These are phyloP conservation scores for Daldinia loculata DNA, from an alignment of 495 filamentous ascomycete genomes.

Conservation along the genomic window DNA sequence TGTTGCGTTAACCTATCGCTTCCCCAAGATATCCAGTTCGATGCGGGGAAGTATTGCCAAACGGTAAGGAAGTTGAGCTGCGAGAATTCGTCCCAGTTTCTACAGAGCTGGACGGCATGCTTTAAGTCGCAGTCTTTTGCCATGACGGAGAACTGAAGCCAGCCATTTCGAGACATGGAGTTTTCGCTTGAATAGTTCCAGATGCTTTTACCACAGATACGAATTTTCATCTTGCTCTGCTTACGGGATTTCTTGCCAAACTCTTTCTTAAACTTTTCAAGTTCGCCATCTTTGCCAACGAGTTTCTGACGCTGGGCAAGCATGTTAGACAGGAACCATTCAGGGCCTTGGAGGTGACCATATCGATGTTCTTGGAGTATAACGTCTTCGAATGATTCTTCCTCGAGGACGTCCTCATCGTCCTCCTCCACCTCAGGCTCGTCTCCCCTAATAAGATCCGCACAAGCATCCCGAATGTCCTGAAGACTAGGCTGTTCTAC, in stretches of 20 bases:
- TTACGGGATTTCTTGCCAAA: constrained; percentile 17
- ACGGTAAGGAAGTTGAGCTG: constrained; percentile 57
- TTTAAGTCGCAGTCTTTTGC: constrained; percentile 58
- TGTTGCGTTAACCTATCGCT: constrained; percentile 51
- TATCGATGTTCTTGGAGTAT: constrained; percentile 40
- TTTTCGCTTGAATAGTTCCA: constrained; percentile 65
- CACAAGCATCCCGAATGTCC: constrained; percentile 61
- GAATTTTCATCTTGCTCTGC: constrained; percentile 55
- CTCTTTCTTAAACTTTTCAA: constrained; percentile 10
- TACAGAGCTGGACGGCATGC: constrained; percentile 60
- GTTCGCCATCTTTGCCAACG: constrained; percentile 10
- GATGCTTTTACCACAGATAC: constrained; percentile 60
- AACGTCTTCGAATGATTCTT: constrained; percentile 35
- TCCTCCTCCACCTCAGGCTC: constrained; percentile 46
- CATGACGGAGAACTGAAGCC: constrained; percentile 64
- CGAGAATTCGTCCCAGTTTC: constrained; percentile 64
- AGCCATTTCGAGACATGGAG: constrained; percentile 60
- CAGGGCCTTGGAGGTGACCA: constrained; percentile 30
- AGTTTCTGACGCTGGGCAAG: constrained; percentile 27
- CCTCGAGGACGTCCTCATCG: constrained; percentile 27
- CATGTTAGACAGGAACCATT: constrained; percentile 26
- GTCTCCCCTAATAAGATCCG: constrained; percentile 57
- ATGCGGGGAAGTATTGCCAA: constrained; percentile 61
- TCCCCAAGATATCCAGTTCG: constrained; percentile 55
- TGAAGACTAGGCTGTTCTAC: constrained; percentile 57